Evolutionary conservation across 176 grass and related monocot species (phyloP), one percentile per base, ranked within the genome.

Genomic region (Lolium rigidum): DNA sequence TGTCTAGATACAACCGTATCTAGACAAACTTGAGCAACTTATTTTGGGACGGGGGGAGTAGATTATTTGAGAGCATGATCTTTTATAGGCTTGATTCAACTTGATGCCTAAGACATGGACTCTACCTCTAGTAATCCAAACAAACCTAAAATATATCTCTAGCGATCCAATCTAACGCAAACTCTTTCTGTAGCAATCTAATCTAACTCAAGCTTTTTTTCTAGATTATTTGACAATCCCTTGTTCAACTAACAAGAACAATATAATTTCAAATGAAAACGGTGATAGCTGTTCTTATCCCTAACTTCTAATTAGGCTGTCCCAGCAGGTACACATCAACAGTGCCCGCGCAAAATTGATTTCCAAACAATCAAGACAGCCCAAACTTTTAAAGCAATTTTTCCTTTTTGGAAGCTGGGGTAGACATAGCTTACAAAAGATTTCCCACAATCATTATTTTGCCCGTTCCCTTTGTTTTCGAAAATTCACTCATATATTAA

Each of bases 361-460:
- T 89, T 80, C 49, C 66, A 17, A 67, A 47, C 12, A 84, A 84
- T 18, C 31, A 86, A 48, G 46, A 26, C 9, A 86, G 44, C 15
- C 54, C 44, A 62, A 54, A 16, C 73, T 50, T 78, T 60, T 52
- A 20, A 64, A 84, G 47, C 31, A n/a, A 51, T 78, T 70, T 70
- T 17, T 83, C 47, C 38, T 10, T 71, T 58, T 77, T 77, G 16
- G 11, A 21, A 80, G n/a, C 14, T 39, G 66, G 24, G 48, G 66
- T 81, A 51, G 50, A 82, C 10, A 78, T 68, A 85, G 9, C 72
- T 37, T 83, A 57, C 20, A 78, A 37, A 2, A 78, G 16, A 28
- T 9, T 55, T 55, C 49, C 74, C 49, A 20, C 24, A 6, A 35
- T 52, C 72, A 17, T 17, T 55, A 18, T 76, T 52, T 76, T 20